Evolutionary conservation across 2,329 filamentous ascomycete species (phyloP), one percentile per base, ranked within the genome.

Genomic region (Xylaria sp.): DNA sequence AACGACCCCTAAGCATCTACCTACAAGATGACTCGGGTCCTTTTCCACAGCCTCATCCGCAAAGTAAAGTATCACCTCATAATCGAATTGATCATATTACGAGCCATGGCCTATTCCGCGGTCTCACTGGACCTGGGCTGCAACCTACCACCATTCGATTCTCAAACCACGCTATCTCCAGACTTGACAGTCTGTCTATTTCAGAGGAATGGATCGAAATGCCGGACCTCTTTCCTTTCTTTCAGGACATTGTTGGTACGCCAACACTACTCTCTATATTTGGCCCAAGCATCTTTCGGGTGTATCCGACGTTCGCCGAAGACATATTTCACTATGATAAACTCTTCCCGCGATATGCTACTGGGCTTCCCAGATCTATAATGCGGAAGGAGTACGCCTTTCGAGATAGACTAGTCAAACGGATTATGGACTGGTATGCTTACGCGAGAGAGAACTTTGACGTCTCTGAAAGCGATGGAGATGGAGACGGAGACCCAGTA

Each of bases 401-500:
- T 3, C 5, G 45, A 1, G 6, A 31, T 2, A 8, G 19, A 3
- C 11, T 61, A 4, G 8, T 2, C 7, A 5, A 1, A 12, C 14
- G 42, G 6, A 37, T 57, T 19, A 45, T 23, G 12, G 14, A 15
- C n/a, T 57, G 53, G 52, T 33, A 57, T 9, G 2, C n/a, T 3
- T 43, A 62, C 21, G 46, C 47, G 9, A 8, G 51, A 56, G 14
- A 15, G 2, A 7, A 6, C 35, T 3, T 12, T n/a, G 35, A 38
- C 15, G 14, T 8, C 46, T 56, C 11, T 2, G 37, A 11, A n/a
- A 17, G 7, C 12, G 59, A 61, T 15, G 52, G 45, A 7, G 66
- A 67, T 40, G 28, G 28, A 31, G 28, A 31, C 28, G 55, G 57
- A 8, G 67, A 65, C 35, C 63, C 65, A 2, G 60, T 49, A 19